Base-by-base conservation (phyloP, 176 grass and related monocot genomes). In the Eleusine indica region DNA sequence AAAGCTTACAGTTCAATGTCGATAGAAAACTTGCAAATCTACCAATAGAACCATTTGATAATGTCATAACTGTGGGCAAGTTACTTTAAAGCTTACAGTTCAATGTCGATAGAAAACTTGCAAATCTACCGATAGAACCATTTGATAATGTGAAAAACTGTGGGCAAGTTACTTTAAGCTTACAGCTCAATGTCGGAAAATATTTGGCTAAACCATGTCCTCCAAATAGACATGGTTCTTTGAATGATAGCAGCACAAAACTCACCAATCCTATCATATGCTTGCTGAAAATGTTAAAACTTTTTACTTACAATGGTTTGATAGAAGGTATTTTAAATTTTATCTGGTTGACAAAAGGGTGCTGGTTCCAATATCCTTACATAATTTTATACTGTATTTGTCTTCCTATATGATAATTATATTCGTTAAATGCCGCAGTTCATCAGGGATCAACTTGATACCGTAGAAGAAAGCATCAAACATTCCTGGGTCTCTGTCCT, bases 391-490 rank as follows among this genome's bases (percentile, higher is more conserved):
- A 8, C 18, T 58, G 21, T 61, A 61, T 61, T 9, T 9, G 57
- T 54, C 25, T 82, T 79, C 71, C 74, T 21, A 71, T 85, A 73
- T 69, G 61, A 77, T 52, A 38, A 71, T 82, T 86, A 21, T 86
- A 18, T 71, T 88, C 11, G 28, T 57, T 38, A 86, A 83, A 78
- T 91, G 38, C 42, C 79, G 80, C 80, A 97, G 94, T 97, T 86
- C 74, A 85, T 97, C 65, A 87, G 91, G 64, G 83, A 97, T 66
- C 89, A 97, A 86, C 91, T 97, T 70, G 94, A 97, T 84, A 84
- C 69, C 44, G 73, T 97, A 75, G 91, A 97, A 87, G 91, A 94
- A 72, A 72, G 83, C 66, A 94, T 97, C 86, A 97, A 91, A 87
- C 80, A 87, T 42, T 92, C 80, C 73, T 97, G 94, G 91, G 68